Percentiles rank a stretch among this genome's conserved stretches.
Evolutionary conservation across 2,329 filamentous ascomycete genomes (phyloP).

Genomic region (Scedosporium dehoogii): DNA sequence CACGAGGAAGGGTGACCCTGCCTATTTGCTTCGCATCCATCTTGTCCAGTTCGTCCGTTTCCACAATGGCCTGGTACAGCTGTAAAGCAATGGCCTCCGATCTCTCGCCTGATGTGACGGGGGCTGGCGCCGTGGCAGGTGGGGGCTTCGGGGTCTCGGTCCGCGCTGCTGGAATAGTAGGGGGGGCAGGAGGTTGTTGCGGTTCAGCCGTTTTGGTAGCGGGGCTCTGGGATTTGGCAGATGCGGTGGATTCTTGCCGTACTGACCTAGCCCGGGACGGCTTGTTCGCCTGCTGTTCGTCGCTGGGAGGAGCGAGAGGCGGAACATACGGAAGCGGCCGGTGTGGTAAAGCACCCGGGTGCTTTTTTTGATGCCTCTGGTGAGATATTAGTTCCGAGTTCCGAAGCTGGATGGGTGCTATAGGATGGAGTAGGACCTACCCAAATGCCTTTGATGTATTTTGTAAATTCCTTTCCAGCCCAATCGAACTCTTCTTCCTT

Average conservation of each 20-base stretch:
- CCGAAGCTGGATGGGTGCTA: too few relatives aligned
- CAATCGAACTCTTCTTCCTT: constrained; percentile 31
- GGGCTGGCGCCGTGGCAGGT: not conserved
- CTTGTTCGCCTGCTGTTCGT: not conserved
- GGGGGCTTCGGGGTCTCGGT: not conserved
- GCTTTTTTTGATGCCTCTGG: not conserved
- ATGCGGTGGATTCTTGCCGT: not conserved
- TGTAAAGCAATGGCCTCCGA: not conserved
- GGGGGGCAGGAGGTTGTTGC: too few relatives aligned
- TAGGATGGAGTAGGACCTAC: too few relatives aligned
- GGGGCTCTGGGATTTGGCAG: not conserved
- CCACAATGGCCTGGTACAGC: not conserved
- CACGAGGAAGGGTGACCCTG: constrained; percentile 12
- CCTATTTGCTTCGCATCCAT: constrained; percentile 9
- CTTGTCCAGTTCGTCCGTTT: constrained; percentile 6
- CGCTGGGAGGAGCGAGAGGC: not conserved
- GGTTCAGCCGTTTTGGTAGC: not conserved
- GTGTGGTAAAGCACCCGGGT: not conserved
- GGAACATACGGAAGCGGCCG: not conserved
- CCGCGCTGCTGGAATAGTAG: not conserved
- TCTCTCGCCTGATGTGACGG: not conserved
- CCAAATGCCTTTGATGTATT: constrained; percentile 29
- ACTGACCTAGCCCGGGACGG: constrained; percentile 13
- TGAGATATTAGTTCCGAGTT: not conserved
- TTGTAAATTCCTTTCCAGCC: constrained; percentile 35